Evolutionary conservation across 805 yeast genomes (phyloP).

Genomic region (Wickerhamomyces mucosus): DNA sequence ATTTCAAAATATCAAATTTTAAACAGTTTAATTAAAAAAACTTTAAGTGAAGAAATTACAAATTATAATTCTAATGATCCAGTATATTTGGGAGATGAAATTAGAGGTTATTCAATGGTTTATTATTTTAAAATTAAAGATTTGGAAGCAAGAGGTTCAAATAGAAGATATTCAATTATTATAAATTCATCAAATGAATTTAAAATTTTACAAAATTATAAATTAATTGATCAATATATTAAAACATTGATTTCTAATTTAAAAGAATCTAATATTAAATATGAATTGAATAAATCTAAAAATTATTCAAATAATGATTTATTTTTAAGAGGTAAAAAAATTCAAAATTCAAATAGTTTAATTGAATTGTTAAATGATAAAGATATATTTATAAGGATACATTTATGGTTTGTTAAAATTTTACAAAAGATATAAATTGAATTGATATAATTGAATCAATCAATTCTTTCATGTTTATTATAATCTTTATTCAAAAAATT

Average conservation of each 20-base stretch:
- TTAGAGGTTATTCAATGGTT: slow-evolving; percentile 50
- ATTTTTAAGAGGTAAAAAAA: slow-evolving; percentile 46
- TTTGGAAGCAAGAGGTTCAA: slow-evolving; percentile 63
- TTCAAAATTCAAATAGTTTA: slow-evolving; percentile 46
- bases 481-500: slow-evolving; percentile 7
- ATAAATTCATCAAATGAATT: slow-evolving; percentile 47
- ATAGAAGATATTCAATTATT: slow-evolving; percentile 54
- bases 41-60: slow-evolving; percentile 58
- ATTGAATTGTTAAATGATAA: slow-evolving; percentile 46
- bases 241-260: slow-evolving; percentile 32
- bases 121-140: slow-evolving; percentile 56
- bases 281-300: slow-evolving; percentile 18
- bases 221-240: slow-evolving; percentile 33
- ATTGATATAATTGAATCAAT: slow-evolving; percentile 1
- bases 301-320: slow-evolving; percentile 30
- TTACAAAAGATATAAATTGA: slow-evolving; percentile 23
- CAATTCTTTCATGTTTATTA: slow-evolving; percentile 6
- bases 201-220: slow-evolving; percentile 47
- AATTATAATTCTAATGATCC: slow-evolving; percentile 46
- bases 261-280: slow-evolving; percentile 20
- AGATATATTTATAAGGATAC: slow-evolving; percentile 45
- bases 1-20: slow-evolving; percentile 42
- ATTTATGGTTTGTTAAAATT: slow-evolving; percentile 53
- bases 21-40: slow-evolving; percentile 51
- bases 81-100: slow-evolving; percentile 52